Base-by-base conservation (phyloP, 768 basidiomycete genomes). In the Leccinellum rugosiceps region DNA sequence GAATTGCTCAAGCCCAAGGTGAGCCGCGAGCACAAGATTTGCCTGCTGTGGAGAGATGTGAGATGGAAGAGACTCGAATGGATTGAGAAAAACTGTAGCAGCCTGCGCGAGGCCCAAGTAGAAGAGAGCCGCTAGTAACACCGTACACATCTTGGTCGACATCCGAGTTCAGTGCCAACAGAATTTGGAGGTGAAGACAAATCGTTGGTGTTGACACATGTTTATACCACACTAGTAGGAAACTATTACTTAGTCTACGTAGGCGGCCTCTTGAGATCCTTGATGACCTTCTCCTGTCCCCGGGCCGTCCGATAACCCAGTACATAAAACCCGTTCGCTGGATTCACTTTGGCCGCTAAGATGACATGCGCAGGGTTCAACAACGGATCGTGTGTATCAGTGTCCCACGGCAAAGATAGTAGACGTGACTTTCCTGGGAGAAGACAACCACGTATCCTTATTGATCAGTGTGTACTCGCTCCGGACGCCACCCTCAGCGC, bases 1-100 rank as follows among this genome's bases (percentile, higher is more conserved):
- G 61, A 85, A 85, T 19, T 72, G 72, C 63, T 90, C 89, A 6
- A 90, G 78, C n/a, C 85, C 84, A 11, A 91, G 79, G 68, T 91
- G 88, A 53, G 80, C 82, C 19, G 87, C 81, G 31, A 92, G 75
- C 6, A 77, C 82, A 34, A 82, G 77, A 63, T 79, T 83, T 44
- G 85, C 85, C 50, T 83, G 80, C 43, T 79, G 76, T 26, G 78
- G 75, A 19, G 81, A 78, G 25, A 85, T 71, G 19, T 62, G 71
- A 5, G 79, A 64, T 1, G 72, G 76, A 45, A 76, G 64, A 13
- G 68, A 65, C 3, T 75, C 60, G 7, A 68, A 60, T 43, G 88
- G 85, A 55, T 78, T 78, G 17, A 90, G 75, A 67, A 85, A 90
- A 28, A 90, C 79, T 46, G 80, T 72, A 9, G 85, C 75, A 21